Base-by-base conservation (phyloP, 2,329 filamentous ascomycete species). In the Didymella lethalis region DNA sequence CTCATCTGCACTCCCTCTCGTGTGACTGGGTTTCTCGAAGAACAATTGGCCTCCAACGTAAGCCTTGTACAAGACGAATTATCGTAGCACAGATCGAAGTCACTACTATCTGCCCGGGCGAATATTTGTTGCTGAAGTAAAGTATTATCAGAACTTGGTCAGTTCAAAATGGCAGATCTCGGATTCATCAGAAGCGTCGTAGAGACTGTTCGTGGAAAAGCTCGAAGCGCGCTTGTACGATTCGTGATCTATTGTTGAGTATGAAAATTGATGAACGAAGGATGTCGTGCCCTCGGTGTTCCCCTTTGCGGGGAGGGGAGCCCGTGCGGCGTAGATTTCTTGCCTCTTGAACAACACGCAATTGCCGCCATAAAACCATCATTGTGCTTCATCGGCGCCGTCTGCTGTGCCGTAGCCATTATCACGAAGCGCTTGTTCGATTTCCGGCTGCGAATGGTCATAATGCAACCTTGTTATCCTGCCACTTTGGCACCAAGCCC, bases 381-480 rank as follows among this genome's bases (percentile, higher is more conserved):
- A 18, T 45, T 12, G 3, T 20, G 44, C 38, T 23, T 31, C 6
- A 14, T 34, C 10, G 6, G 38, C 31, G 41, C 32, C 40, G 18
- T 28, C 16, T 36, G 32, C 45, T 54, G 46, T 56, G 59, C 62
- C 58, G 20, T 45, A 51, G 31, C 43, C 38, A 45, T 43, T 53
- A 57, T 50, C 46, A 38, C 41, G 25, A 34, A 46, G 50, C 50
- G 47, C 49, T 47, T 60, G 40, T 23, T 59, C 61, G 29, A 48
- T 62, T 59, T 47, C 25, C 50, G 59, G 58, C 55, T 57, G 52
- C 46, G 57, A 52, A 36, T 64, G 45, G 20, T 52, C 48, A 45
- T 36, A 20, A 52, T 56, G 58, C 41, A 60, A 68, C 59, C 57
- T 48, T 60, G 60, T 65, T 65, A 64, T 64, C 60, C 58, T 53